phyloP scores from a whole-genome alignment of 345 rosid species.

The Brassica juncea region DNA sequence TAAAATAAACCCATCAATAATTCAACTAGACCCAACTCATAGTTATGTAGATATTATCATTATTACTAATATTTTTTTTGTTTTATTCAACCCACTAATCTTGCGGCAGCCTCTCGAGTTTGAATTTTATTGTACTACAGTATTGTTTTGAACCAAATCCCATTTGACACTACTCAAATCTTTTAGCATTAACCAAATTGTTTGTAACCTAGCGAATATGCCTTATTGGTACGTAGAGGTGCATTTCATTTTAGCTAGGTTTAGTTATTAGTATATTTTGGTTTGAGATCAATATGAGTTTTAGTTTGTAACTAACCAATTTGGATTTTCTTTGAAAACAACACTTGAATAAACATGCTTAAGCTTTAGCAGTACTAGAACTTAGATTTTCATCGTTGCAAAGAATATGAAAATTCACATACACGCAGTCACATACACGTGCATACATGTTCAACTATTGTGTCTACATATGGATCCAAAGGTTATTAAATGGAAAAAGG shows the following conservation, averaged over 20 bases:
- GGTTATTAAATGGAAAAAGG: background rate
- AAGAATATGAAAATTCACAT: background rate
- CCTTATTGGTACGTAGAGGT: background rate
- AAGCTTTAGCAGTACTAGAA: background rate
- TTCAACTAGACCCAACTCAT: slow-evolving; percentile 34
- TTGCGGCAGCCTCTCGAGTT: slow-evolving; percentile 27
- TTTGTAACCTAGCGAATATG: background rate
- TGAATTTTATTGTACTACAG: background rate
- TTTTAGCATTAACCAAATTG: background rate
- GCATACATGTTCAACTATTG: background rate
- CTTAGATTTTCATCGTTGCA: background rate
- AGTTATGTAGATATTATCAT: background rate
- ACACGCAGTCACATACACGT: background rate
- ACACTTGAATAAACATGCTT: background rate
- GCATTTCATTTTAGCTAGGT: slow-evolving; percentile 3
- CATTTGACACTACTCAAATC: slow-evolving; percentile 16
- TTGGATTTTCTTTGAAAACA: background rate
- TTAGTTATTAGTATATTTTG: background rate
- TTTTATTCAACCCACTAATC: slow-evolving; percentile 20
- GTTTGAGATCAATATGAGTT: background rate
- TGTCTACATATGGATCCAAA: slow-evolving; percentile 16
- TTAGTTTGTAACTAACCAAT: background rate
- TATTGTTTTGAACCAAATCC: slow-evolving; percentile 8
- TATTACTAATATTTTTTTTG: background rate
- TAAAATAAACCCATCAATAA: slow-evolving; percentile 11